phyloP scores from a whole-genome alignment of 805 yeast species.

The Kodamaea hsintzibuensis region DNA sequence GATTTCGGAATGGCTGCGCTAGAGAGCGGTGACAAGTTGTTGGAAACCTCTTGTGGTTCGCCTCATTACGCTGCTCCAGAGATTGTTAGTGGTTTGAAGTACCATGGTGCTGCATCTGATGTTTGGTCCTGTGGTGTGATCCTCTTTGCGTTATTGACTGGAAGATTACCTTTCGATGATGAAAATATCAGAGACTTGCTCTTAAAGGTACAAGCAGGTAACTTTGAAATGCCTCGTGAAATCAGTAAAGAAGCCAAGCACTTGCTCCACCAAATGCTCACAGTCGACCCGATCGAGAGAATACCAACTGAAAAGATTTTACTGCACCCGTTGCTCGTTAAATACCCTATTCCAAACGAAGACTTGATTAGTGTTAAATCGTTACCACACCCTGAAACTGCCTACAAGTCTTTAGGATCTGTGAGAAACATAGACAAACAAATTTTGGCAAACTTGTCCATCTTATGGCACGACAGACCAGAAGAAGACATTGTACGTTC shows the following conservation, averaged over 20 bases:
- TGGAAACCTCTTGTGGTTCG: slow-evolving; percentile 83
- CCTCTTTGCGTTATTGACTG: slow-evolving; percentile 74
- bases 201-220: slow-evolving; percentile 75
- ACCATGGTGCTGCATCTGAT: slow-evolving; percentile 84
- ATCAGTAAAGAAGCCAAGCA: slow-evolving; percentile 67
- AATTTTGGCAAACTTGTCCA: slow-evolving; percentile 54
- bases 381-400: slow-evolving; percentile 57
- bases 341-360: slow-evolving; percentile 50
- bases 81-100: slow-evolving; percentile 73
- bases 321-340: slow-evolving; percentile 53
- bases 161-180: slow-evolving; percentile 82
- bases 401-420: slow-evolving; percentile 50
- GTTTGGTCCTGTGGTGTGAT: slow-evolving; percentile 90
- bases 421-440: slow-evolving; percentile 51
- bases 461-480: slow-evolving; percentile 58
- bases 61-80: slow-evolving; percentile 92
- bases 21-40: slow-evolving; percentile 65
- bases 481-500: slow-evolving; percentile 40
- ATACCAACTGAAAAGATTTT: slow-evolving; percentile 67
- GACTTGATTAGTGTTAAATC: slow-evolving; percentile 46
- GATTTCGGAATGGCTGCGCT: slow-evolving; percentile 91
- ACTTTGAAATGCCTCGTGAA: slow-evolving; percentile 67
- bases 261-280: slow-evolving; percentile 62
- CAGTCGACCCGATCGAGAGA: slow-evolving; percentile 70
- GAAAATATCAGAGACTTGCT: slow-evolving; percentile 71